Evolutionary conservation across 768 basidiomycete genomes (phyloP), one percentile per base, ranked within the genome.

Genomic region (Tricholoma hemisulphureum): DNA sequence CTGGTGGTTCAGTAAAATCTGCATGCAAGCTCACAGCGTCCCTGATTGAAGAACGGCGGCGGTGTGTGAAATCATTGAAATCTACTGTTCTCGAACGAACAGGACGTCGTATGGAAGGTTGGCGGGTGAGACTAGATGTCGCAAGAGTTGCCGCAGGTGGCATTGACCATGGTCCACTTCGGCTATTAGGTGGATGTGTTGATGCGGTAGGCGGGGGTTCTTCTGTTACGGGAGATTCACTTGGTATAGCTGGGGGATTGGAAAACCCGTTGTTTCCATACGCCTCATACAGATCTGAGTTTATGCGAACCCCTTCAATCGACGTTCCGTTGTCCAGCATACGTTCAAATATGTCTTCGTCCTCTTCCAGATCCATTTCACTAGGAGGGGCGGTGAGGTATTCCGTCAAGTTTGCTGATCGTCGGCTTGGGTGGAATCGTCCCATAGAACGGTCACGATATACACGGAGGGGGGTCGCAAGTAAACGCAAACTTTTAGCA

Each of bases 11-110:
- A 18, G 63, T 56, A 16, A 64, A 58, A 41, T 74, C 75, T 31
- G 67, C 59, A 37, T 71, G 69, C 11, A 67, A 49, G 37, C 61
- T 61, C 10, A 67, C 46, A 2, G 70, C 54, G 13, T 80, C 78
- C 46, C 81, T 71, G 23, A 69, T 81, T 4, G 75, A 73, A 16
- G 81, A 82, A 52, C 89, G 82, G 28, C 89, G 83, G 11, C 83
- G 84, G 21, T 81, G 69, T 0, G 88, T 86, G 60, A 87, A 90
- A 24, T 91, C 89, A 65, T 80, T 85, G 68, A 91, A 90, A 60
- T 91, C 88, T 13, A 83, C 77, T 13, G 82, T 76, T 31, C 88
- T 75, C 26, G 80, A 78, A 4, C 80, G 75, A 29, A 74, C 64
- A 2, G 83, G 77, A 21, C 87, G 86, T 24, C 87, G 86, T 48